A percentile compares a stretch with the other conserved stretches of the same genome.
These are phyloP conservation scores for Linum tenue DNA, from an alignment of 345 rosid genomes.

Conservation along the genomic window DNA sequence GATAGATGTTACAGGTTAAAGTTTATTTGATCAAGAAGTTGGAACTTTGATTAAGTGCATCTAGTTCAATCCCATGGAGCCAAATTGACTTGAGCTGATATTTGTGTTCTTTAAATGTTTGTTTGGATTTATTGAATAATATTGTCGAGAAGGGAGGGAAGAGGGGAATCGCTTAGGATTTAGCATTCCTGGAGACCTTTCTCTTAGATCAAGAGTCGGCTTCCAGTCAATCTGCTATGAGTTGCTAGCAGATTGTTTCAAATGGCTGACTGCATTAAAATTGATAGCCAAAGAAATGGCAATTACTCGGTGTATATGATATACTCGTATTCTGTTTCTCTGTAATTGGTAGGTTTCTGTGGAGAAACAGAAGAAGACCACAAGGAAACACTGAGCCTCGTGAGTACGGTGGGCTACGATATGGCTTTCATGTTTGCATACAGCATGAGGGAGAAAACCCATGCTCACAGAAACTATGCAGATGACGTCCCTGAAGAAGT, in stretches of 20 bases:
- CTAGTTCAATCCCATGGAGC: too few species aligned
- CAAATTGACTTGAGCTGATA: not conserved
- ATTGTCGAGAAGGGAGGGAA: conserved; percentile 30
- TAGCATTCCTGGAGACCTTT: conserved; percentile 34
- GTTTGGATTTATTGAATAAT: not conserved
- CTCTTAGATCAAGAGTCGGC: conserved; percentile 33
- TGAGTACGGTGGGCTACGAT: conserved; percentile 66
- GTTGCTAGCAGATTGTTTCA: conserved; percentile 28
- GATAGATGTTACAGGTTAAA: too few species aligned
- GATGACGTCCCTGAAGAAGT: conserved; percentile 80
- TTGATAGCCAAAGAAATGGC: too few species aligned
- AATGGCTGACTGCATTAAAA: conserved; percentile 23
- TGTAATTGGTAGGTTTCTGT: conserved; percentile 55
- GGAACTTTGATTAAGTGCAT: too few species aligned
- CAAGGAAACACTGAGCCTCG: conserved; percentile 55
- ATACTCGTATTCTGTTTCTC: too few species aligned
- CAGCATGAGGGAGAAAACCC: conserved; percentile 92
- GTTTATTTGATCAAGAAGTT: too few species aligned
- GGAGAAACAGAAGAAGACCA: conserved; percentile 95
- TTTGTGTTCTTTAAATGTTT: not conserved
- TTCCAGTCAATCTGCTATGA: conserved; percentile 38
- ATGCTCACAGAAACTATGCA: conserved; percentile 65
- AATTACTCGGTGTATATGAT: too few species aligned
- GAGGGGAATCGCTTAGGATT: conserved; percentile 29
- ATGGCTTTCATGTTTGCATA: conserved; percentile 99